Evolutionary conservation across 495 filamentous ascomycete species (phyloP), one percentile per base, ranked within the genome.

Genomic region (Umbilicaria muhlenbergii): DNA sequence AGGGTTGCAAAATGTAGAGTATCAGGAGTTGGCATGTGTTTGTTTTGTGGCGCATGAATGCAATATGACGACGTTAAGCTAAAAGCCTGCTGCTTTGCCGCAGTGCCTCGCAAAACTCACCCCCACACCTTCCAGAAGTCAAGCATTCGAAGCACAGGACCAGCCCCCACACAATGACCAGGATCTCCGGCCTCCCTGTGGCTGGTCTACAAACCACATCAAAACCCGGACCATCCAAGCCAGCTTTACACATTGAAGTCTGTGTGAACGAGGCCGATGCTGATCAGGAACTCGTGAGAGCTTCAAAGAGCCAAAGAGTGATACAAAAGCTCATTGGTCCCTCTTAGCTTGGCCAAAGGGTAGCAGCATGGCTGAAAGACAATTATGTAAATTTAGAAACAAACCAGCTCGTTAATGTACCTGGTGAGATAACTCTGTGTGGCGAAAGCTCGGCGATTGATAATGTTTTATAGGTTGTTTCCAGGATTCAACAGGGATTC

Each of bases 191-290:
- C 24, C 12, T 34, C 33, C 24, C 19, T 5, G 33, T 43, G 33
- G 32, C 36, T 14, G 33, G 34, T 21, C 32, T n/a, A n/a, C 5
- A 13, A 11, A 36, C 16, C 28, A 35, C 16, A 33, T 14, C 33
- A 34, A 18, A 34, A 28, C 31, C 31, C 36, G 5, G 14, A 3
- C 5, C 11, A 35, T 4, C 41, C 13, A n/a, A 45, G 39, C 50
- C 55, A 18, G 36, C 49, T 21, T 46, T 58, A 11, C 55, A 58
- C 31, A 38, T 58, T 34, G 55, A 58, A 39, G 52, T 41, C 37
- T 53, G 50, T 13, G 45, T 52, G 11, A 51, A 50, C 0, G 31
- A 24, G 8, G 16, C 12, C 18, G 32, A 35, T 28, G 24, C 24
- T 6, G 24, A 28, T 8, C 3, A 32, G 42, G 32, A 46, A 50